Percentiles rank a stretch among this genome's conserved stretches.
These are phyloP conservation scores for Leptoxyphium fumago DNA, from an alignment of 2,329 filamentous ascomycete species.

Conservation along the genomic window DNA sequence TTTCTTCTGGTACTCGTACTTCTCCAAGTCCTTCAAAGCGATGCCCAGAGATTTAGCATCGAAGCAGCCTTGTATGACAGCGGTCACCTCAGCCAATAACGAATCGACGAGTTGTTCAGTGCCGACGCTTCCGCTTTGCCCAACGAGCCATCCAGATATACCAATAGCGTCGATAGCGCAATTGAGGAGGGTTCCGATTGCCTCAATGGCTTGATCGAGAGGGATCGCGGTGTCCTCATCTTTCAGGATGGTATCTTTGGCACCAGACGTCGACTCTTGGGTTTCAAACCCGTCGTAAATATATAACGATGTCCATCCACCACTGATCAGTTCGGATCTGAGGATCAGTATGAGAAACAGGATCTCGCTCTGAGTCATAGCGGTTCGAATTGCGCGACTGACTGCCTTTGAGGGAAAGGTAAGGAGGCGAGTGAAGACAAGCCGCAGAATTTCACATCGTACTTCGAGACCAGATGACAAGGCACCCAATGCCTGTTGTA, in stretches of 20 bases:
- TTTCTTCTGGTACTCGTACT: conserved; percentile 28
- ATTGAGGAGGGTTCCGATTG: conserved; percentile 57
- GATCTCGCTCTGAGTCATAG: conserved; percentile 52
- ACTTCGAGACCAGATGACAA: conserved; percentile 49
- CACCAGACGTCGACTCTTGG: conserved; percentile 49
- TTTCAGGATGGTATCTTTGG: conserved; percentile 29
- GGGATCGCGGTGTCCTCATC: conserved; percentile 34
- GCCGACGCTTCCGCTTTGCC: conserved; percentile 37
- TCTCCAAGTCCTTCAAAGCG: conserved; percentile 50
- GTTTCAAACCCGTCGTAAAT: conserved; percentile 39
- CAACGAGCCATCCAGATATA: conserved; percentile 58
- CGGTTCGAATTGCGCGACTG: conserved; percentile 47
- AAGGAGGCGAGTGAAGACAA: conserved; percentile 56
- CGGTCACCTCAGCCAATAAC: conserved; percentile 54
- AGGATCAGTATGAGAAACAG: conserved; percentile 58
- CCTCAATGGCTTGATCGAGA: conserved; percentile 52
- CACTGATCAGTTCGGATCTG: conserved; percentile 56
- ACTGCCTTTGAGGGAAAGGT: conserved; percentile 47
- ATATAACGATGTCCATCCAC: conserved; percentile 62
- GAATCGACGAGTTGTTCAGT: conserved; percentile 49
- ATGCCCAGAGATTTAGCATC: conserved; percentile 52
- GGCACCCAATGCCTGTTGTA: conserved; percentile 53
- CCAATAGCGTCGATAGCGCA: conserved; percentile 64
- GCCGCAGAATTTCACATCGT: conserved; percentile 48
- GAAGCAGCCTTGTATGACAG: conserved; percentile 56